These are phyloP conservation scores for Saksenaea vasiformis DNA, from an alignment of 371 early-diverging fungal species.

Conservation along the genomic window DNA sequence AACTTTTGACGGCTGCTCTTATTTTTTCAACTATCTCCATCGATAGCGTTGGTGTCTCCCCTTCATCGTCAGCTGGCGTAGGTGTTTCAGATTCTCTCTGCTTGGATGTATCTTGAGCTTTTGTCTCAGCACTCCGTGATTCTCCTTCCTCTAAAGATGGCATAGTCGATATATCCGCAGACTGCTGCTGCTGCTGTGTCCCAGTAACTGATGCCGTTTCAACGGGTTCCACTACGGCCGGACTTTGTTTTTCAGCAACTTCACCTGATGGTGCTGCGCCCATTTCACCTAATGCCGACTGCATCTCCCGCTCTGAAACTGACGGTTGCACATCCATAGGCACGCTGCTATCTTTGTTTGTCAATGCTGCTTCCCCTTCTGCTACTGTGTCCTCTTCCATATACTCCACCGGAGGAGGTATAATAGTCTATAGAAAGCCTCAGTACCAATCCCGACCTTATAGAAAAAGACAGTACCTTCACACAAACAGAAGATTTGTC, in stretches of 20 bases:
- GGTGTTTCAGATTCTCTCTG: not conserved
- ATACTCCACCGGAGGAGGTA: conserved; percentile 11
- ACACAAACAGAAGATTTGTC: conserved; percentile 76
- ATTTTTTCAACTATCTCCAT: conserved; percentile 14
- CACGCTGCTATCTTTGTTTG: not conserved
- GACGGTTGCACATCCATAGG: not conserved
- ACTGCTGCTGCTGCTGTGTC: not conserved
- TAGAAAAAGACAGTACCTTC: conserved; percentile 34
- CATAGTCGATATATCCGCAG: not conserved
- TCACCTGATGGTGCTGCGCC: not conserved
- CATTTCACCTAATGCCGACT: not conserved
- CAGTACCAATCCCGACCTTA: not conserved
- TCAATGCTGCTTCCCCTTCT: not conserved
- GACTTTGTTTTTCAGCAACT: not conserved
- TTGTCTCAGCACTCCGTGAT: not conserved
- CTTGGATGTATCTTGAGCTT: not conserved
- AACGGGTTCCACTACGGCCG: not conserved
- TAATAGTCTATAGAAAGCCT: conserved; percentile 6
- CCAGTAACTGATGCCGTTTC: not conserved
- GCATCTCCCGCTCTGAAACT: not conserved
- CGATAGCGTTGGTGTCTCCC: conserved; percentile 14
- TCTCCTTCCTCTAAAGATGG: not conserved
- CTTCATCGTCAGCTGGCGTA: not conserved
- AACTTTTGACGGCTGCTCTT: conserved; percentile 10
- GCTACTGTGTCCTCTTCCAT: not conserved